These are phyloP conservation scores for Microsporum ferrugineum DNA, from an alignment of 2,329 filamentous ascomycete genomes.

Conservation along the genomic window DNA sequence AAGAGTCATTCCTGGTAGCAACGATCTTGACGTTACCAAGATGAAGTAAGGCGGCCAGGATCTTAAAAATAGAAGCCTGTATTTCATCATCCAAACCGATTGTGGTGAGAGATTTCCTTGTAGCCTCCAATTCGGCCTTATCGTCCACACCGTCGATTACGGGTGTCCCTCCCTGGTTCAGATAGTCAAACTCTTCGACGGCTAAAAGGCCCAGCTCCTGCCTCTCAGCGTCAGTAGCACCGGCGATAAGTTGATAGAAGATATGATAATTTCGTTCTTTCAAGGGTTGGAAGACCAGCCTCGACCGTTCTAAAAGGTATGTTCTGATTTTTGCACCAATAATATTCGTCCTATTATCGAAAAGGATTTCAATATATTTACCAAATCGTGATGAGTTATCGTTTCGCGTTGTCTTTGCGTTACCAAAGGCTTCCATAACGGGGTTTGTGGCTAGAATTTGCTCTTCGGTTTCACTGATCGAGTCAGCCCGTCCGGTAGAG, in stretches of 20 bases:
- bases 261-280: slow-evolving; percentile 99
- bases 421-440: slow-evolving; percentile 99
- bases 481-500: slow-evolving; percentile 59
- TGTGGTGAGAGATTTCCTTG: slow-evolving; percentile 71
- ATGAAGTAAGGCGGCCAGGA: slow-evolving; percentile 83
- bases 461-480: slow-evolving; percentile 97
- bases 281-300: slow-evolving; percentile 90
- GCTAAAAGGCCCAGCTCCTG: slow-evolving; percentile 68
- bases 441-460: slow-evolving; percentile 97
- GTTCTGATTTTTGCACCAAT: slow-evolving; percentile 96
- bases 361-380: slow-evolving; percentile 99
- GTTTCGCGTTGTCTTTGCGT: slow-evolving; percentile 98
- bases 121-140: slow-evolving; percentile 83
- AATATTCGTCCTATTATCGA: slow-evolving; percentile 87
- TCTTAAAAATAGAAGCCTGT: slow-evolving; percentile 75
- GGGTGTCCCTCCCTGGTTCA: slow-evolving; percentile 88
- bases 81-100: slow-evolving; percentile 68
- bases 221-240: slow-evolving; percentile 72
- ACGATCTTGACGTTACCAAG: slow-evolving; percentile 95
- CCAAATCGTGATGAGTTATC: slow-evolving; percentile 98
- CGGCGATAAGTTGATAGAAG: slow-evolving; percentile 93
- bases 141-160: slow-evolving; percentile 92
- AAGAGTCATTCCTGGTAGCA: slow-evolving; percentile 76
- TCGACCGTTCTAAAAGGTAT: slow-evolving; percentile 87
- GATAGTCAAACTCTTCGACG: slow-evolving; percentile 85